Conservation (phyloP, 495 filamentous ascomycete genomes). For the Staphylotrichum tortipilum region DNA sequence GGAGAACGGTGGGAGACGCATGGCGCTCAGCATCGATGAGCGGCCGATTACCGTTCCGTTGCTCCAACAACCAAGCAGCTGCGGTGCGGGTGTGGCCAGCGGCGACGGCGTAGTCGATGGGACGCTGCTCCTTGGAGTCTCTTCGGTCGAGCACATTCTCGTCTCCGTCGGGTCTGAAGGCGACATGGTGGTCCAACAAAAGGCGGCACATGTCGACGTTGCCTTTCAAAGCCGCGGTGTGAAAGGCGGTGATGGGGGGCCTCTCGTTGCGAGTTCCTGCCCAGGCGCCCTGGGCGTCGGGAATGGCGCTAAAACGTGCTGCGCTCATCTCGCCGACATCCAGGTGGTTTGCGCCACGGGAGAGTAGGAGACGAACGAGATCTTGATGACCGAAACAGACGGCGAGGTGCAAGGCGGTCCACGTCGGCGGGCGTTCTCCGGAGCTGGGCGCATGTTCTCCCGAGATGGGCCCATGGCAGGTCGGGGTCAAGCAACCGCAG, state of each 20-base stretch:
- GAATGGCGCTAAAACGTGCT: no score
- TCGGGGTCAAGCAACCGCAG: neutral
- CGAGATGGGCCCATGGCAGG: neutral
- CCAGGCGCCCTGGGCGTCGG: no score
- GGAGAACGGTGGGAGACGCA: neutral
- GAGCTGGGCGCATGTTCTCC: neutral
- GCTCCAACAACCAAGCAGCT: neutral
- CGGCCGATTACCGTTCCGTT: no score
- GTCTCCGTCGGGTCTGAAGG: neutral
- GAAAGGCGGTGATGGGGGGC: neutral
- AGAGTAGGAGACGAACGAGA: neutral
- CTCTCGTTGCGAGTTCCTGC: no score
- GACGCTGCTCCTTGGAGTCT: neutral
- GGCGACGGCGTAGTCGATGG: neutral
- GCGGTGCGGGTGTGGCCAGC: neutral
- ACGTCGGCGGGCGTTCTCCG: neutral
- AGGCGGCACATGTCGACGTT: neutral
- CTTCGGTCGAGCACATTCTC: neutral
- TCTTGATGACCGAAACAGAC: neutral
- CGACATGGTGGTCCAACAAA: neutral
- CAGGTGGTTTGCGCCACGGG: neutral
- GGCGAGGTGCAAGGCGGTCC: neutral
- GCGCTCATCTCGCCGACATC: neutral
- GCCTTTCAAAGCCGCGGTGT: neutral
- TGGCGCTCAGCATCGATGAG: neutral